Percentiles rank a stretch among this genome's conserved stretches.
phyloP scores from a whole-genome alignment of 169 alveolate species.

The Plasmodium malariae region DNA sequence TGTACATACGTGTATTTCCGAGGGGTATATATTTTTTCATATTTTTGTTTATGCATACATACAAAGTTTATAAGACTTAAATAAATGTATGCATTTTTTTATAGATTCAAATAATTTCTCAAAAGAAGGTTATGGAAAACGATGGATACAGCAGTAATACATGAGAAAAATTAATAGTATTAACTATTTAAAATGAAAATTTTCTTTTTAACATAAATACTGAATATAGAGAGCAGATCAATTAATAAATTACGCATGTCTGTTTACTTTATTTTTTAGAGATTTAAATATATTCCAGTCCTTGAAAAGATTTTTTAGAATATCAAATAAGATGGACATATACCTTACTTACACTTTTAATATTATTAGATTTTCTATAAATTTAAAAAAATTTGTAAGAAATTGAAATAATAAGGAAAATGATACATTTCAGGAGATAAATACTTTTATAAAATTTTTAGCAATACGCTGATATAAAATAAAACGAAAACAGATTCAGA shows the following conservation, averaged over 20 bases:
- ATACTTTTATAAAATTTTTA: too few species aligned
- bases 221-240: too few species aligned
- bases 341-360: slow-evolving; percentile 48
- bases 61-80: not conserved
- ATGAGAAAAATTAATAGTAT: too few species aligned
- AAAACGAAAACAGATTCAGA: too few species aligned
- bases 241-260: too few species aligned
- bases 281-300: slow-evolving; percentile 56
- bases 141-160: slow-evolving; percentile 72
- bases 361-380: slow-evolving; percentile 41
- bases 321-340: slow-evolving; percentile 69
- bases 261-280: slow-evolving; percentile 31
- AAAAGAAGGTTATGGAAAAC: slow-evolving; percentile 40
- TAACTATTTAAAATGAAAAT: too few species aligned
- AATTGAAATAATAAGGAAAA: not conserved
- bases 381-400: slow-evolving; percentile 70
- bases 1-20: slow-evolving; percentile 7
- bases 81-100: not conserved
- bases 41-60: not conserved
- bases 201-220: too few species aligned
- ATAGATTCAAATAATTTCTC: slow-evolving; percentile 66
- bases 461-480: too few species aligned
- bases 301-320: slow-evolving; percentile 36
- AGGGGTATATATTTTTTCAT: not conserved
- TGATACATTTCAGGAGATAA: too few species aligned